phyloP scores from a whole-genome alignment of 1,284 basidiomycete species.

The Malassezia dermatis region DNA sequence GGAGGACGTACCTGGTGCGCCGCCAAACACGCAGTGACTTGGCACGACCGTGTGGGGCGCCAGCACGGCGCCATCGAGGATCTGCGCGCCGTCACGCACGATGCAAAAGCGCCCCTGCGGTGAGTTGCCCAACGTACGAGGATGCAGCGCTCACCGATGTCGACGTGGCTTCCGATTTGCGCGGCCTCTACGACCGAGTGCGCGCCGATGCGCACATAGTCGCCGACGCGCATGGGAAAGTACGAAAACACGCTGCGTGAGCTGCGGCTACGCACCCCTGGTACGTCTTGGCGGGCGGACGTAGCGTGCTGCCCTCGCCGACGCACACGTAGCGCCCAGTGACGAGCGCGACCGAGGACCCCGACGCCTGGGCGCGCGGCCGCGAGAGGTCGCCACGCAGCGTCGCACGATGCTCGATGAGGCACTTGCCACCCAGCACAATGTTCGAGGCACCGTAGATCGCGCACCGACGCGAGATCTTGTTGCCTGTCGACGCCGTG shows the following conservation, averaged over 20 bases:
- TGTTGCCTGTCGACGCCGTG: constrained; percentile 66
- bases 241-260: constrained; percentile 67
- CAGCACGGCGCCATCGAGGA: constrained; percentile 75
- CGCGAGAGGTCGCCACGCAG: constrained; percentile 70
- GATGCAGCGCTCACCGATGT: constrained; percentile 88
- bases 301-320: constrained; percentile 75
- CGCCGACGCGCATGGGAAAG: constrained; percentile 92
- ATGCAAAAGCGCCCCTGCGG: constrained; percentile 78
- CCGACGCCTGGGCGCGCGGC: constrained; percentile 2
- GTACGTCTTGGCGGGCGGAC: constrained; percentile 53
- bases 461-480: constrained; percentile 82
- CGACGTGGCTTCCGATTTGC: constrained; percentile 81
- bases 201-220: constrained; percentile 84
- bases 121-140: constrained; percentile 55
- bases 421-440: constrained; percentile 89
- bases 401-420: constrained; percentile 77
- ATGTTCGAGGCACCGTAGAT: constrained; percentile 93
- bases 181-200: constrained; percentile 83
- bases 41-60: constrained; percentile 88
- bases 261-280: constrained; percentile 54
- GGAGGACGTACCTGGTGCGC: constrained; percentile 64
- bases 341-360: constrained; percentile 68
- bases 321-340: constrained; percentile 85
- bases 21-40: constrained; percentile 70
- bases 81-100: constrained; percentile 86